These are phyloP conservation scores for Candida pini DNA, from an alignment of 805 yeast species.

Conservation along the genomic window DNA sequence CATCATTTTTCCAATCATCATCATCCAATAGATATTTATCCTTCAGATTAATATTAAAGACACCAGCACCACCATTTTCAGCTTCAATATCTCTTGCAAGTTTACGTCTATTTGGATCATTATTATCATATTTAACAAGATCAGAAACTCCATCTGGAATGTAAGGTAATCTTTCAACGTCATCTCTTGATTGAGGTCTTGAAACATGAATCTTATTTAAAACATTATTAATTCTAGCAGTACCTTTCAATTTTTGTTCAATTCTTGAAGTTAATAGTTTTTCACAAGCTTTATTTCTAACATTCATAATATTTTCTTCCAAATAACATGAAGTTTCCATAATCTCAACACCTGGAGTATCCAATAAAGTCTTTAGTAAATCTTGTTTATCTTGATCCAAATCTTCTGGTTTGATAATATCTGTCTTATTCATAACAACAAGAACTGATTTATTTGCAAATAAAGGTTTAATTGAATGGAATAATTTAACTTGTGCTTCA, in stretches of 20 bases:
- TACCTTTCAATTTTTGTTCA: conserved; percentile 92
- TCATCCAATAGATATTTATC: conserved; percentile 90
- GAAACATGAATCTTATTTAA: conserved; percentile 95
- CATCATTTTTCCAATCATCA: conserved; percentile 96
- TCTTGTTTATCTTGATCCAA: conserved; percentile 70
- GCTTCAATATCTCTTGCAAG: conserved; percentile 87
- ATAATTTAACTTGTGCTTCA: conserved; percentile 94
- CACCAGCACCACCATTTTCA: conserved; percentile 99
- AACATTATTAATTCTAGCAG: conserved; percentile 82
- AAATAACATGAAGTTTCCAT: conserved; percentile 91
- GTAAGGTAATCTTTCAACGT: conserved; percentile 66
- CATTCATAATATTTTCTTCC: conserved; percentile 92
- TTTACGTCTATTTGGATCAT: conserved; percentile 75
- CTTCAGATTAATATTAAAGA: conserved; percentile 85
- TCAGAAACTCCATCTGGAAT: conserved; percentile 73
- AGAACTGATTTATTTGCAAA: conserved; percentile 95
- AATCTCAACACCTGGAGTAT: conserved; percentile 79
- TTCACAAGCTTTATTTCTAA: conserved; percentile 96
- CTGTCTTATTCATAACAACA: conserved; percentile 94
- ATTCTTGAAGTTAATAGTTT: conserved; percentile 91
- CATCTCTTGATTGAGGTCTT: conserved; percentile 84
- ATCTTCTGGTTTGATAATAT: conserved; percentile 81
- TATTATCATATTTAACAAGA: conserved; percentile 62
- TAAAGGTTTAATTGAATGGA: conserved; percentile 94
- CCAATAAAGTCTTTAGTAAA: conserved; percentile 58